A percentile compares a stretch with the other conserved stretches of the same genome.
Conservation (phyloP, 2,329 filamentous ascomycete genomes). For the Trichocomaceae sp. region DNA sequence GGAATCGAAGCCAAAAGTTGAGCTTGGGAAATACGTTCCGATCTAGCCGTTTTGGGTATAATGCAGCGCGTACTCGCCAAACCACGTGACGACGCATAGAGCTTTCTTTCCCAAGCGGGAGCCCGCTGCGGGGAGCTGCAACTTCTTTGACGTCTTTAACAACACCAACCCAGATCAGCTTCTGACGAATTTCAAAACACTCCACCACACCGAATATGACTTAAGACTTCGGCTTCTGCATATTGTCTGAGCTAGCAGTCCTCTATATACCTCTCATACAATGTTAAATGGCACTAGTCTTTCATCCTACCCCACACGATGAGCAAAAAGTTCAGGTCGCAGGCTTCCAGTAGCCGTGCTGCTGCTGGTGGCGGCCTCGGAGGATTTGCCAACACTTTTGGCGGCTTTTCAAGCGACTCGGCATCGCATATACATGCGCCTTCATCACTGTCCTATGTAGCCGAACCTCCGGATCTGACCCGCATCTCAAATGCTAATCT, state of each 20-base stretch:
- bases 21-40: neutral
- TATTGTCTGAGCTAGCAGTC: neutral
- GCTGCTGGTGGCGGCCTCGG: conserved; percentile 45
- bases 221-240: neutral
- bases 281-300: neutral
- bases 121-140: conserved; percentile 15
- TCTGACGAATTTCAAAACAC: neutral
- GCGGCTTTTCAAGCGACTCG: conserved; percentile 32
- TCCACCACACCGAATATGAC: neutral
- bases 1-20: neutral
- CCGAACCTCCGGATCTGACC: conserved; percentile 75
- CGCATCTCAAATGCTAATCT: conserved; percentile 71
- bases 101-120: conserved; percentile 8
- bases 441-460: conserved; percentile 74
- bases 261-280: neutral
- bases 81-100: conserved; percentile 24
- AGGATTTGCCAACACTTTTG: conserved; percentile 36
- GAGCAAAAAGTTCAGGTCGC: conserved; percentile 58
- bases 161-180: neutral
- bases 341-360: conserved; percentile 58
- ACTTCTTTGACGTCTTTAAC: conserved; percentile 4
- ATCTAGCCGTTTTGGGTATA: conserved; percentile 5
- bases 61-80: conserved; percentile 16
- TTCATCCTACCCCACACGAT: conserved; percentile 31
- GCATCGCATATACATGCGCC: conserved; percentile 39